A percentile compares a stretch with the other conserved stretches of the same genome.
Evolutionary conservation across 169 alveolate species (phyloP).

Genomic region (Babesia bigemina): DNA sequence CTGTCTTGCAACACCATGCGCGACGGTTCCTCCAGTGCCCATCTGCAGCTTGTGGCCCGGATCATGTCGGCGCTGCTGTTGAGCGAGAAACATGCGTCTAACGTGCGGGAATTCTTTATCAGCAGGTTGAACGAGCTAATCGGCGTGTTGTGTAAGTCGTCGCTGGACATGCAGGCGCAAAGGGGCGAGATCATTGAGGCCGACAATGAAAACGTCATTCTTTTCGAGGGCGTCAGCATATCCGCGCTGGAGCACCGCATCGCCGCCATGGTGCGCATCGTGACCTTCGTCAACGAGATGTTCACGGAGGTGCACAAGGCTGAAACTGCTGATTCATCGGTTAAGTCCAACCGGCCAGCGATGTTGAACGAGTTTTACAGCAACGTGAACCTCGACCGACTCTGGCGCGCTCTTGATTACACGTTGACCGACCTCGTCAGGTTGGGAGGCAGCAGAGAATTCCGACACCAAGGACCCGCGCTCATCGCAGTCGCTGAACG

Average conservation of each 20-base stretch:
- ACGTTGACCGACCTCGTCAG: slow-evolving; percentile 13
- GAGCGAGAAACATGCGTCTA: background rate
- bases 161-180: background rate
- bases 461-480: background rate
- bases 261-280: slow-evolving; percentile 47
- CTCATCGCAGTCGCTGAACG: background rate
- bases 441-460: background rate
- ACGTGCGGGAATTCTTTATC: slow-evolving; percentile 9
- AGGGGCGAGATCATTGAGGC: too few species aligned
- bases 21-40: slow-evolving; percentile 36
- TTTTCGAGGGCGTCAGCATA: background rate
- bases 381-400: slow-evolving; percentile 26
- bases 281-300: slow-evolving; percentile 29
- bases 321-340: background rate
- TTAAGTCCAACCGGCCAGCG: background rate
- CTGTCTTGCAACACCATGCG: slow-evolving; percentile 19
- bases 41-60: slow-evolving; percentile 40
- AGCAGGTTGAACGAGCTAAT: slow-evolving; percentile 1
- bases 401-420: slow-evolving; percentile 45
- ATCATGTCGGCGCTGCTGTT: slow-evolving; percentile 36
- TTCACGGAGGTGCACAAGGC: background rate
- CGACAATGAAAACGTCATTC: too few species aligned
- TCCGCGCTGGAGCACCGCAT: slow-evolving; percentile 43
- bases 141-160: background rate
- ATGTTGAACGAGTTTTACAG: slow-evolving; percentile 37